These are phyloP conservation scores for Papiliotrema flavescens DNA, from an alignment of 1,284 basidiomycete species.

Conservation along the genomic window DNA sequence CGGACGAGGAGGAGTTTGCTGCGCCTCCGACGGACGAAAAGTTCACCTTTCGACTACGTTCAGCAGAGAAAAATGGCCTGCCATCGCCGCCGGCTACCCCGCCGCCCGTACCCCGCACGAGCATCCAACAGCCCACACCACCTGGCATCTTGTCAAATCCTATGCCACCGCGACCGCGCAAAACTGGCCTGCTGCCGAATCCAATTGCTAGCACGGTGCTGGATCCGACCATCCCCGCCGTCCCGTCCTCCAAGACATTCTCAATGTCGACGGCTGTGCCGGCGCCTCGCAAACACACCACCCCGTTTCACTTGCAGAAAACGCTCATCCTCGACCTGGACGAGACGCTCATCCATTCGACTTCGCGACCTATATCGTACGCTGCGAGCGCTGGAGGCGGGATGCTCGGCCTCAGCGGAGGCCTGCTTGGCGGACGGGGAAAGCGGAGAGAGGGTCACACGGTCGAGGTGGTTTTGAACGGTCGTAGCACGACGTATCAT, in stretches of 20 bases:
- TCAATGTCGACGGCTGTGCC: slow-evolving; percentile 50
- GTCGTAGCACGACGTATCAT: slow-evolving; percentile 87
- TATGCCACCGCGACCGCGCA: slow-evolving; percentile 8
- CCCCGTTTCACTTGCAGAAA: slow-evolving; percentile 76
- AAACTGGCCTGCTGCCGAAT: slow-evolving; percentile 35
- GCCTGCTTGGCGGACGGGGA: slow-evolving; percentile 53
- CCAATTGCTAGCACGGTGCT: slow-evolving; percentile 41
- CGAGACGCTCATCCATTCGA: slow-evolving; percentile 97
- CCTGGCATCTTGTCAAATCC: slow-evolving; percentile 29
- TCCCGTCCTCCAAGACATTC: slow-evolving; percentile 8
- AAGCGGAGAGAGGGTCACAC: slow-evolving; percentile 72
- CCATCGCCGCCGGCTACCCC: slow-evolving; percentile 3
- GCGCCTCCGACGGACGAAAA: slow-evolving; percentile 13
- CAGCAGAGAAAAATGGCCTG: slow-evolving; percentile 22
- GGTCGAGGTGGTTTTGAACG: slow-evolving; percentile 92
- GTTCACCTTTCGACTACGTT: slow-evolving; percentile 34
- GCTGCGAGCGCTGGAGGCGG: slow-evolving; percentile 52
- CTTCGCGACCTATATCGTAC: slow-evolving; percentile 65
- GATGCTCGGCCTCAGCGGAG: slow-evolving; percentile 61
- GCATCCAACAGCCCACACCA: slow-evolving; percentile 10
- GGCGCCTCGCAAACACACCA: slow-evolving; percentile 43
- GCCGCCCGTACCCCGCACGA: neutral
- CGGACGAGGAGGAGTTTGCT: slow-evolving; percentile 24
- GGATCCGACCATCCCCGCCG: slow-evolving; percentile 45
- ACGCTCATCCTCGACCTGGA: slow-evolving; percentile 94